These are phyloP conservation scores for Ceratopteris richardii DNA, from an alignment of 75 land plant species.

Conservation along the genomic window DNA sequence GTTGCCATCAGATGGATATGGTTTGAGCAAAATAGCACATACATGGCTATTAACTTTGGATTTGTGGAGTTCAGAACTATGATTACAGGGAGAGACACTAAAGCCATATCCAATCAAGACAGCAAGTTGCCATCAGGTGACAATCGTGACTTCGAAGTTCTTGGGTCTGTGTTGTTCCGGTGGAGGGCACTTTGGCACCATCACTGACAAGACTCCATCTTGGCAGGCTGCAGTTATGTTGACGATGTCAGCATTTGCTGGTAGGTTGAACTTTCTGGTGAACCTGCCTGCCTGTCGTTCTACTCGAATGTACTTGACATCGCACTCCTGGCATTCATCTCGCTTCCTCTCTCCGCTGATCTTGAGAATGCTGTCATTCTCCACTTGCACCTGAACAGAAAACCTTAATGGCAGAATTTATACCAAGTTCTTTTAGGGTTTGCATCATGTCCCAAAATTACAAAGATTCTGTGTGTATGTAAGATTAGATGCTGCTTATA, in stretches of 20 bases:
- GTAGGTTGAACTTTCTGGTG: constrained; percentile 40
- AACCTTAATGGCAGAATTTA: no score
- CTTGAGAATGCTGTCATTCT: constrained; percentile 33
- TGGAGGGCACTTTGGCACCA: constrained; percentile 41
- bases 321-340: constrained; percentile 20
- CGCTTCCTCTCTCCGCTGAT: constrained; percentile 47
- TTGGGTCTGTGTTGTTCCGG: constrained; percentile 33
- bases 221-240: constrained; percentile 36
- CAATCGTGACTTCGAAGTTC: constrained; percentile 29
- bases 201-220: constrained; percentile 36
- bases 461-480: no score
- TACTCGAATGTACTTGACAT: constrained; percentile 35
- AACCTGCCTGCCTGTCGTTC: constrained; percentile 35
- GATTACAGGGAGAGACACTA: no score
- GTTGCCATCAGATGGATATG: no score
- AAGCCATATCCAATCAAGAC: no score
- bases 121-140: background rate
- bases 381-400: constrained; percentile 39
- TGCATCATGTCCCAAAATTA: no score
- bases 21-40: no score
- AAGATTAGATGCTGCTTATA: no score
- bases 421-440: background rate
- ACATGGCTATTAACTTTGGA: no score
- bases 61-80: no score
- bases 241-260: constrained; percentile 27